Evolutionary conservation across 169 alveolate species (phyloP).

Genomic region (Plasmodium fragile): DNA sequence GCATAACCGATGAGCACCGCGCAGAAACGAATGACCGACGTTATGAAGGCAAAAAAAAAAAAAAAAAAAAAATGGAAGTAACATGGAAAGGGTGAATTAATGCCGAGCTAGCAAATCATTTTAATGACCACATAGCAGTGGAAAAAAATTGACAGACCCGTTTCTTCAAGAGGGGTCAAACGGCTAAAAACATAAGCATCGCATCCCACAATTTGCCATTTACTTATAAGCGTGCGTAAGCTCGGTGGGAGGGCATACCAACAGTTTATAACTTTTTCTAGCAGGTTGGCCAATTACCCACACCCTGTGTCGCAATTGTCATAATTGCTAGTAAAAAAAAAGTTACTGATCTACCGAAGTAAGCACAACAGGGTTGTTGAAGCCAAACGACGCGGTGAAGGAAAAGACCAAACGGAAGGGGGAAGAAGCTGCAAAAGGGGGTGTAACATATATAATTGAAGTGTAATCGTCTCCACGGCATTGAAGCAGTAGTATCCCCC

Average conservation of each 20-base stretch:
- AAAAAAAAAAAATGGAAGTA: no score
- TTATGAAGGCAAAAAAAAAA: not conserved
- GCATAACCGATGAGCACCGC: not conserved
- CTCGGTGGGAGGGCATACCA: not conserved
- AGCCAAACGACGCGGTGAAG: not conserved
- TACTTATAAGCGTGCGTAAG: not conserved
- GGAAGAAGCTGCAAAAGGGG: not conserved
- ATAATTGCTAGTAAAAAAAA: no score
- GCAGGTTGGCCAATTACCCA: not conserved
- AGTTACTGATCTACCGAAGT: not conserved
- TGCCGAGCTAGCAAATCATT: not conserved
- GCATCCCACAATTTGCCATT: no score
- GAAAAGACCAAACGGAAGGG: not conserved
- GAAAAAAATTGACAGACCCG: not conserved
- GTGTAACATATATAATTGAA: not conserved
- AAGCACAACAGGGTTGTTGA: not conserved
- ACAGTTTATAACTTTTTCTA: not conserved
- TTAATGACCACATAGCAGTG: not conserved
- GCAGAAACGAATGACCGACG: not conserved
- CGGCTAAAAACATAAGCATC: not conserved
- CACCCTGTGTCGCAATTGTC: not conserved
- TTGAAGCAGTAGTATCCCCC: not conserved
- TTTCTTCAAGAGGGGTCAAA: not conserved
- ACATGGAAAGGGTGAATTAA: not conserved
- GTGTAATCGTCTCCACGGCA: not conserved